A percentile compares a stretch with the other conserved stretches of the same genome.
phyloP scores from a whole-genome alignment of 129 eudicot species.

The Kitagawia praeruptora region DNA sequence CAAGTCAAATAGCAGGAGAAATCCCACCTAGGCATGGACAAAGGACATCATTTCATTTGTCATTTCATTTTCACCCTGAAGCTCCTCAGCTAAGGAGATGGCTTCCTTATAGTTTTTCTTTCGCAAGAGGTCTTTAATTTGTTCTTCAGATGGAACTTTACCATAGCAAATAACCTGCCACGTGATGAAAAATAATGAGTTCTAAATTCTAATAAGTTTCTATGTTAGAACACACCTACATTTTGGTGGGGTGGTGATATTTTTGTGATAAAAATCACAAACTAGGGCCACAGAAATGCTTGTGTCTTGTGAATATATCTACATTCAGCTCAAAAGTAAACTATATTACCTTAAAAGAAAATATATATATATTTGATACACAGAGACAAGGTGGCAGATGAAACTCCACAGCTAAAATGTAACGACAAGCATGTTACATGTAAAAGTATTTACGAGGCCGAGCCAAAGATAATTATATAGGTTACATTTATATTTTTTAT shows the following conservation, averaged over 20 bases:
- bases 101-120: conserved; percentile 82
- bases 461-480: not conserved
- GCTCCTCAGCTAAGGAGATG: conserved; percentile 66
- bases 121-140: conserved; percentile 63
- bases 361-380: not conserved
- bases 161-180: conserved; percentile 62
- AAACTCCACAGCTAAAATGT: not conserved
- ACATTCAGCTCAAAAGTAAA: not conserved
- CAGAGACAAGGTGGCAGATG: too few species aligned
- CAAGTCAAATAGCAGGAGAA: conserved; percentile 82
- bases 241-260: not conserved
- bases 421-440: not conserved
- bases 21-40: conserved; percentile 95
- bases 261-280: not conserved
- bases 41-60: conserved; percentile 62
- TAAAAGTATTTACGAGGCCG: not conserved
- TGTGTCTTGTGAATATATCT: not conserved
- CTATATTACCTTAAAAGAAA: not conserved
- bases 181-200: not conserved
- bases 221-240: not conserved
- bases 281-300: not conserved
- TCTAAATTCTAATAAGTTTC: not conserved
- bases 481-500: not conserved
- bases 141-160: conserved; percentile 80
- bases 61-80: conserved; percentile 76